Percentiles rank a stretch among this genome's conserved stretches.
These are phyloP conservation scores for Chlorophyllum brunneum DNA, from an alignment of 768 basidiomycete species.

Conservation along the genomic window DNA sequence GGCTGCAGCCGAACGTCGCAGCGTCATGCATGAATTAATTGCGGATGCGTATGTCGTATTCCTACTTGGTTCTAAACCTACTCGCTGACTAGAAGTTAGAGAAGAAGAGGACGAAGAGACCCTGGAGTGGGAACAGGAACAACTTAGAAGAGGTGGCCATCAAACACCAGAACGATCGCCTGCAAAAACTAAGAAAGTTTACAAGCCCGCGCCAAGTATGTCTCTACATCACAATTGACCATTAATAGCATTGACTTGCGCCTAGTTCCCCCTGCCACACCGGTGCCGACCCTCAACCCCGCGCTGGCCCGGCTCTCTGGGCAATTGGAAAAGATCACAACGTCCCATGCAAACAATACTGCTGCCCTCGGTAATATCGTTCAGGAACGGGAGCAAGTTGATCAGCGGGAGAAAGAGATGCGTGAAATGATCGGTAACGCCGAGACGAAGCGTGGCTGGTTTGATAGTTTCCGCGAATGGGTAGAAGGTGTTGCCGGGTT, in stretches of 20 bases:
- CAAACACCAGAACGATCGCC: constrained; percentile 33
- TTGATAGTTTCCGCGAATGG: constrained; percentile 73
- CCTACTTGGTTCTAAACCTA: background rate
- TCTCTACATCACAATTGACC: background rate
- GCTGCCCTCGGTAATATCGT: constrained; percentile 51
- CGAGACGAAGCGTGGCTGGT: constrained; percentile 81
- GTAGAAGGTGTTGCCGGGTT: constrained; percentile 81
- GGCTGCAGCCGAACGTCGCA: constrained; percentile 63
- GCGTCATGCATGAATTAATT: constrained; percentile 77
- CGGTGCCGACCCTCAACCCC: constrained; percentile 61
- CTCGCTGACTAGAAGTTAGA: constrained; percentile 27
- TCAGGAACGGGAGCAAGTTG: constrained; percentile 61
- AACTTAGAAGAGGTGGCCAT: constrained; percentile 72
- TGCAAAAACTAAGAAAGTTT: constrained; percentile 47
- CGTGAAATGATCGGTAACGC: constrained; percentile 70
- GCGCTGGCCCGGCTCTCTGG: constrained; percentile 60
- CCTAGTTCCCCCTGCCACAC: constrained; percentile 61
- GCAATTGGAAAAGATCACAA: constrained; percentile 54
- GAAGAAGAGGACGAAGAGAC: constrained; percentile 85
- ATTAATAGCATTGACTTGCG: constrained; percentile 13
- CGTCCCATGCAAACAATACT: constrained; percentile 65
- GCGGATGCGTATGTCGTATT: constrained; percentile 62
- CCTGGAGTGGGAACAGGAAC: constrained; percentile 81
- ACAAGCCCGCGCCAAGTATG: constrained; percentile 72
- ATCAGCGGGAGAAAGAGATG: constrained; percentile 67